Percentiles rank a stretch among this genome's conserved stretches.
phyloP scores from a whole-genome alignment of 768 basidiomycete species.

The Wakefieldia striispora region DNA sequence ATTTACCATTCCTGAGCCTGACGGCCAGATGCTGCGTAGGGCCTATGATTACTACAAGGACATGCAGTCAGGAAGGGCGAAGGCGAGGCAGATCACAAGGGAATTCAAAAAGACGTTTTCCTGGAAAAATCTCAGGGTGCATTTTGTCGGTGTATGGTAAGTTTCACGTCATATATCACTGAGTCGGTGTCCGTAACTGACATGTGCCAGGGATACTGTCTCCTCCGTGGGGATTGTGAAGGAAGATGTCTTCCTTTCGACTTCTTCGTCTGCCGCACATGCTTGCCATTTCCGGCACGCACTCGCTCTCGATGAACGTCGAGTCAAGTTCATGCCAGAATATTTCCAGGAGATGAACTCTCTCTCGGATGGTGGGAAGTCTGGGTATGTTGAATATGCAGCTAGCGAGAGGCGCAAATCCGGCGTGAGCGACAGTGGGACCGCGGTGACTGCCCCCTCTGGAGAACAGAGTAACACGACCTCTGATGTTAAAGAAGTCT shows the following conservation, averaged over 20 bases:
- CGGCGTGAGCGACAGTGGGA: neutral
- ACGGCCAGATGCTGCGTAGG: neutral
- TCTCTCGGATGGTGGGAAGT: constrained; percentile 11
- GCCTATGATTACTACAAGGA: constrained; percentile 21
- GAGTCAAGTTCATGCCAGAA: constrained; percentile 56
- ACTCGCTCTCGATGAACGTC: constrained; percentile 59
- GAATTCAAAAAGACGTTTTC: constrained; percentile 49
- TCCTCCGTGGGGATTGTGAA: constrained; percentile 57
- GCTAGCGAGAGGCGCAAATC: neutral
- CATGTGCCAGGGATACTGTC: constrained; percentile 57
- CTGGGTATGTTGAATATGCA: constrained; percentile 4
- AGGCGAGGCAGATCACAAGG: constrained; percentile 15
- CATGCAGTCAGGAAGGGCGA: constrained; percentile 17
- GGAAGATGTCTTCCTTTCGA: constrained; percentile 48
- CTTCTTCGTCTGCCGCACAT: constrained; percentile 53
- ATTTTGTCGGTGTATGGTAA: constrained; percentile 55
- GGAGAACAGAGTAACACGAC: neutral
- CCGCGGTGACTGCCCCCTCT: neutral
- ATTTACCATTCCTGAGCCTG: neutral
- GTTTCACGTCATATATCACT: constrained; percentile 4
- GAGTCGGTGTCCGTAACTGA: neutral
- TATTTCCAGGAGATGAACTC: constrained; percentile 33
- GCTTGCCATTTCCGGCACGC: constrained; percentile 64
- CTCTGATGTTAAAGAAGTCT: constrained; percentile 56
- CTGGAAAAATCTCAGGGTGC: constrained; percentile 39